Evolutionary conservation across 495 filamentous ascomycete species (phyloP), one percentile per base, ranked within the genome.

Genomic region (Aspergillus saccharolyticus): DNA sequence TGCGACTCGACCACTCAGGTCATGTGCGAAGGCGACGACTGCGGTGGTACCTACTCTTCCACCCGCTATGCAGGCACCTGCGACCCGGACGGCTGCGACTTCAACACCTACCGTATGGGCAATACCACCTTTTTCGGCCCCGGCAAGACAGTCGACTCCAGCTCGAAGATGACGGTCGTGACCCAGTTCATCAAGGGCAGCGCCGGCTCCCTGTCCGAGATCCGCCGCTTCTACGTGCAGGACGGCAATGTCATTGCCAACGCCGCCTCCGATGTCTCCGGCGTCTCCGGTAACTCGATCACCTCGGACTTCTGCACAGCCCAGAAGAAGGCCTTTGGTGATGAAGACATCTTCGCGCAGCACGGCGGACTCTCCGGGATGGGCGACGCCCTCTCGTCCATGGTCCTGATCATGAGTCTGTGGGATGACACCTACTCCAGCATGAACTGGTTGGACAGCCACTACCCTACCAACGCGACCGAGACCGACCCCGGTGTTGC

Each of bases 391-490:
- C 66, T 89, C 24, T 69, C 64, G 16, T 45, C 75, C 57, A 86
- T 89, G 85, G 88, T 89, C 49, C 80, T 91, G n/a, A 86, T 88
- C 68, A 80, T 91, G 81, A 85, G 81, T 63, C 67, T 91, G 66
- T 91, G 88, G 88, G 86, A 89, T 66, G 88, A 91, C 74, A 82
- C 91, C 73, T 73, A 78, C 21, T 74, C 79, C 73, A 81, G 89
- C 76, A 93, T 92, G 89, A 80, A 88, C 62, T 93, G 89, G 89
- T 84, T 94, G 64, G 89, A 92, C 78, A 84, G 84, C 67, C 80
- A 74, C 71, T 90, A 85, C 77, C 89, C 89, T 3, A 71, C 78
- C 43, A 77, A 78, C 64, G 77, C 70, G 2, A 76, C 78, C 17
- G 72, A 79, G 42, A 76, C 76, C 56, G 65, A 63, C 12, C 86